Evolutionary conservation across 768 basidiomycete genomes (phyloP), one percentile per base, ranked within the genome.

Genomic region (Suillus luteus): DNA sequence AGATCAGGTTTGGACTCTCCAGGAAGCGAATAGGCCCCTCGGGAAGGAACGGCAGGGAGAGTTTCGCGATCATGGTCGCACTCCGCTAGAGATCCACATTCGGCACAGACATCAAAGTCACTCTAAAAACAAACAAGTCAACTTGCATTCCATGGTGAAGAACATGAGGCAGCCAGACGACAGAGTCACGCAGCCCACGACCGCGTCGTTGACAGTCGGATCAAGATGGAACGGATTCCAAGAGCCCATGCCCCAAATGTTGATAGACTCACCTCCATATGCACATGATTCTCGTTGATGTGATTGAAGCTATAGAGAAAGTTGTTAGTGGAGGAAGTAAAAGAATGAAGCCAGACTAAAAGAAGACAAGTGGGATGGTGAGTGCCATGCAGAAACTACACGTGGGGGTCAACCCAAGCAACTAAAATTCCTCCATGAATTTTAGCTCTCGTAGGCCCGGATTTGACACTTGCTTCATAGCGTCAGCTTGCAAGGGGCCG

Each of bases 21-120:
- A 19, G 57, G 24, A 27, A 58, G 57, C 57, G 57, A 58, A 58
- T 15, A 58, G 6, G 27, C 10, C 24, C 17, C 57, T 62, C 51
- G n/a, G 38, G n/a, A 33, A 12, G 65, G 64, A 49, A 63, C 65
- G 9, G 60, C 55, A 24, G 51, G 59, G 10, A 51, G 55, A 43
- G 51, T 27, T n/a, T 76, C 75, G 35, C 72, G 75, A 65, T 87
- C 92, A 70, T 94, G 92, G n/a, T 73, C 69, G 67, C 92, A 94
- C 71, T 88, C 84, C 10, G 76, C 70, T 15, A 91, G 72, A 2
- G 87, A 86, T 31, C 92, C 92, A 71, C 92, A 94, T 63, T 80
- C 80, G 5, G 81, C 71, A 69, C 92, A 94, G 19, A 93, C 92
- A 71, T 86, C 80, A 71, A 83, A 88, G 65, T 93, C 91, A 58